Conservation (phyloP, 2,329 filamentous ascomycete genomes). For the Cladorrhinum sp. region DNA sequence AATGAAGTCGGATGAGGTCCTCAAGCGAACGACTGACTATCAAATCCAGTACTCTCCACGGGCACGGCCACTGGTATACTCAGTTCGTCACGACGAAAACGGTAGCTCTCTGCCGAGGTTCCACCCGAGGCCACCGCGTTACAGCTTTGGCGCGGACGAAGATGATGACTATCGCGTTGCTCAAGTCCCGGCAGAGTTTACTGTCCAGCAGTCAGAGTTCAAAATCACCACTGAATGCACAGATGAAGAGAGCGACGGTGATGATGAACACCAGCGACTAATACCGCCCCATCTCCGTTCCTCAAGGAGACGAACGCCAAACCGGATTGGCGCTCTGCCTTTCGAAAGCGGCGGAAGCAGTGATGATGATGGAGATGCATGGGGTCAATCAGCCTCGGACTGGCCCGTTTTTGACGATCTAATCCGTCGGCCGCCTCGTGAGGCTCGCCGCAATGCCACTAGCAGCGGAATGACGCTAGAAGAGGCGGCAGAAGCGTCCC, state of each 20-base stretch:
- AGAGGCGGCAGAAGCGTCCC: conserved; percentile 46
- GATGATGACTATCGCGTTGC: conserved; percentile 46
- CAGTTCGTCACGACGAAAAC: conserved; percentile 52
- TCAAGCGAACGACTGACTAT: conserved; percentile 70
- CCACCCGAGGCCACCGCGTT: conserved; percentile 43
- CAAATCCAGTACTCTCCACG: conserved; percentile 60
- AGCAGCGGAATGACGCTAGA: conserved; percentile 34
- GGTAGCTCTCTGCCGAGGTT: conserved; percentile 47
- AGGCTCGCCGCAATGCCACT: conserved; percentile 22
- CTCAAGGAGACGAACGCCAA: conserved; percentile 40
- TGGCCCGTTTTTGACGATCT: conserved; percentile 23
- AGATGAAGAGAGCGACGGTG: conserved; percentile 53
- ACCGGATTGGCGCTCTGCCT: conserved; percentile 53
- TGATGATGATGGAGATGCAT: conserved; percentile 35
- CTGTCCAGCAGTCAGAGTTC: conserved; percentile 46
- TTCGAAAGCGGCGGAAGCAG: conserved; percentile 49
- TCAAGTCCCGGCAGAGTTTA: conserved; percentile 57
- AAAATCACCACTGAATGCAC: conserved; percentile 58
- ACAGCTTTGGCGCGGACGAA: conserved; percentile 45
- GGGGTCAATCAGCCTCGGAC: conserved; percentile 21
- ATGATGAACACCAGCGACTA: conserved; percentile 16
- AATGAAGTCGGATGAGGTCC: conserved; percentile 76
- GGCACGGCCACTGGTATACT: conserved; percentile 41
- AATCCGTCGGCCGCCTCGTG: background rate
- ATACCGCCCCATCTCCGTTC: conserved; percentile 20